These are phyloP conservation scores for Coemansia sp. DNA, from an alignment of 192 early-diverging fungal genomes.

Conservation along the genomic window DNA sequence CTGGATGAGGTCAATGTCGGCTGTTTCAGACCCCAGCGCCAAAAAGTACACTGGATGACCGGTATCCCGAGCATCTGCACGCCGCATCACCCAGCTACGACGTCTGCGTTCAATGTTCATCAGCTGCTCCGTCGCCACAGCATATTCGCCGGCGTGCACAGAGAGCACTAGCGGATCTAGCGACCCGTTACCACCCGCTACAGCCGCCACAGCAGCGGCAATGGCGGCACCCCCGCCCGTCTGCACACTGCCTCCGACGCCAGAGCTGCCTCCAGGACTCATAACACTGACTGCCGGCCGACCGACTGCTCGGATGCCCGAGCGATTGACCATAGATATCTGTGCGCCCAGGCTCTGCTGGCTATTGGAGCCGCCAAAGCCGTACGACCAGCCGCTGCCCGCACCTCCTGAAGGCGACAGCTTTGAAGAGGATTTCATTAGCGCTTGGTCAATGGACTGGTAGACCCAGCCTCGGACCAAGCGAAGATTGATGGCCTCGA, in stretches of 20 bases:
- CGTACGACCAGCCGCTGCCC: constrained; percentile 2
- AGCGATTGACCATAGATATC: not conserved
- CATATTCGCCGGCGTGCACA: constrained; percentile 44
- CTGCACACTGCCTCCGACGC: not conserved
- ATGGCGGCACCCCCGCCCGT: not conserved
- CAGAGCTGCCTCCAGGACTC: not conserved
- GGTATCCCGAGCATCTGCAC: too few relatives aligned
- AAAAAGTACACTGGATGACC: constrained; percentile 15
- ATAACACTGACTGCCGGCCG: constrained; percentile 1
- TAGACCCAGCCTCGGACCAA: constrained; percentile 44
- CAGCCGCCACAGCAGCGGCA: not conserved
- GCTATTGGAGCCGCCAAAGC: not conserved
- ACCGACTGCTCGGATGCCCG: not conserved
- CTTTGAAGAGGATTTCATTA: too few relatives aligned
- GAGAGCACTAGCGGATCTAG: constrained; percentile 34
- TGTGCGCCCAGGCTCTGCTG: not conserved
- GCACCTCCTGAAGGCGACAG: too few relatives aligned
- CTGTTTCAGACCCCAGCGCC: constrained; percentile 28
- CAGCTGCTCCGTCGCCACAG: constrained; percentile 33
- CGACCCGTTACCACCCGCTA: constrained; percentile 18
- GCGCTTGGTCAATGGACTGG: constrained; percentile 15
- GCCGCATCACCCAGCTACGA: not conserved
- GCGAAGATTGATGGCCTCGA: constrained; percentile 30
- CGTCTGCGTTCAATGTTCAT: constrained; percentile 29
- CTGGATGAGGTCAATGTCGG: constrained; percentile 26